phyloP scores from a whole-genome alignment of 1,139 yeast genomes.

The Yamadazyma dendronema region DNA sequence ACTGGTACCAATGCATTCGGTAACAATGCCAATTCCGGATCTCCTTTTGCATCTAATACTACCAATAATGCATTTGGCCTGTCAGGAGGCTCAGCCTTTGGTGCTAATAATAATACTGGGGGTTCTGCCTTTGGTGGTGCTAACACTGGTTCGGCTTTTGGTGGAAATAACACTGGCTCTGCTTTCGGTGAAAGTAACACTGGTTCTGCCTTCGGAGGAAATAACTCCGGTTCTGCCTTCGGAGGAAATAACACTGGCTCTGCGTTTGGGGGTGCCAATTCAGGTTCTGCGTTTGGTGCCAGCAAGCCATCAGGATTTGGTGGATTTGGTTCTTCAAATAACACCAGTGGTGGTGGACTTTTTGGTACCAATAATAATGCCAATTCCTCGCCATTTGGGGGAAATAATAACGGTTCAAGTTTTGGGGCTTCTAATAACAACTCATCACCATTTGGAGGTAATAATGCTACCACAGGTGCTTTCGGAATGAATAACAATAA shows the following conservation, averaged over 20 bases:
- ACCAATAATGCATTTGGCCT: constrained; percentile 8
- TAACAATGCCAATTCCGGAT: constrained; percentile 11
- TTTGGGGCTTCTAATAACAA: constrained; percentile 22
- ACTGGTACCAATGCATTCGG: constrained; percentile 3
- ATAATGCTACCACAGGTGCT: constrained; percentile 16
- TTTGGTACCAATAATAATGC: constrained; percentile 5
- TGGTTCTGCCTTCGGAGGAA: constrained; percentile 12
- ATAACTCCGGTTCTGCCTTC: constrained; percentile 14
- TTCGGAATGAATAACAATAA: constrained; percentile 20
- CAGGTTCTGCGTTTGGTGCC: constrained; percentile 25
- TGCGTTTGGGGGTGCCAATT: constrained; percentile 10
- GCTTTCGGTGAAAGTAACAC: constrained; percentile 10
- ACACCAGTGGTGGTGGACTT: constrained; percentile 6
- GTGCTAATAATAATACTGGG: constrained; percentile 10
- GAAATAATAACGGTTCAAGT: constrained; percentile 17
- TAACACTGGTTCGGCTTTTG: constrained; percentile 17
- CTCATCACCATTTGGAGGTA: constrained; percentile 29
- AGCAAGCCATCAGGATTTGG: constrained; percentile 14
- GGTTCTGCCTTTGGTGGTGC: constrained; percentile 17
- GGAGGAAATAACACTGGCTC: constrained; percentile 15
- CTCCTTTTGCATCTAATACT: constrained; percentile 17
- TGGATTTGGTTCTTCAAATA: constrained; percentile 18
- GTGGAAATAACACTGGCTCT: constrained; percentile 14
- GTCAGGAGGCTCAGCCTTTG: constrained; percentile 5
- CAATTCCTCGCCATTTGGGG: constrained; percentile 26